Evolutionary conservation across 257 asterid species (phyloP).

Genomic region (Anisodus acutangulus): DNA sequence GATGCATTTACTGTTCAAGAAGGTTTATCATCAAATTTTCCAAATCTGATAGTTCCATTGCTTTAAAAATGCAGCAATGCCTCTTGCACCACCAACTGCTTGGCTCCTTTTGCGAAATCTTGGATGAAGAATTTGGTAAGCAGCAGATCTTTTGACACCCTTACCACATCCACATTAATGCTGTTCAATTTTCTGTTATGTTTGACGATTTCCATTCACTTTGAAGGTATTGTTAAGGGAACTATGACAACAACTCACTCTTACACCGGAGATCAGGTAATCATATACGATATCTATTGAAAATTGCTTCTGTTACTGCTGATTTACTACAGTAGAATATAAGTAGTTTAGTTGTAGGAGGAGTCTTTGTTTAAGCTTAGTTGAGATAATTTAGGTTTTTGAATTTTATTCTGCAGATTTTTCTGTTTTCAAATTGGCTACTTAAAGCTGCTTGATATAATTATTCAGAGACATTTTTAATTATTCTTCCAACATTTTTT

Average conservation of each 20-base stretch:
- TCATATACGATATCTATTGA: neutral
- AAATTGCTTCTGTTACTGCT: too few species aligned
- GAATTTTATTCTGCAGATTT: too few species aligned
- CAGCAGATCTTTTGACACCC: neutral
- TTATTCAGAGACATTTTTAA: too few species aligned
- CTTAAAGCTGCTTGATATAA: too few species aligned
- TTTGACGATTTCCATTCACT: constrained; percentile 10
- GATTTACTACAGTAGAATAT: too few species aligned
- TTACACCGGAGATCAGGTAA: constrained; percentile 96
- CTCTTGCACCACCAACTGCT: constrained; percentile 94
- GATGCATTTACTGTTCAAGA: neutral
- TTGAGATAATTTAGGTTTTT: too few species aligned
- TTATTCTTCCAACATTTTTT: too few species aligned
- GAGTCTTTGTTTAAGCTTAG: too few species aligned
- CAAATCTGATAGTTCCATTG: neutral
- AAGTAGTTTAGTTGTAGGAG: too few species aligned
- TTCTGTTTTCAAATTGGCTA: too few species aligned
- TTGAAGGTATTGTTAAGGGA: constrained; percentile 91
- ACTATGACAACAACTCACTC: constrained; percentile 98
- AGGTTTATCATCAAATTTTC: neutral
- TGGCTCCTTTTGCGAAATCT: constrained; percentile 91
- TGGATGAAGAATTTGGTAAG: constrained; percentile 88
- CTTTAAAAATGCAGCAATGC: constrained; percentile 69
- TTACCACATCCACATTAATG: neutral
- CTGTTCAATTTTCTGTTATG: neutral